phyloP scores from a whole-genome alignment of 148 eudicot species.

The Arbutus unedo region DNA sequence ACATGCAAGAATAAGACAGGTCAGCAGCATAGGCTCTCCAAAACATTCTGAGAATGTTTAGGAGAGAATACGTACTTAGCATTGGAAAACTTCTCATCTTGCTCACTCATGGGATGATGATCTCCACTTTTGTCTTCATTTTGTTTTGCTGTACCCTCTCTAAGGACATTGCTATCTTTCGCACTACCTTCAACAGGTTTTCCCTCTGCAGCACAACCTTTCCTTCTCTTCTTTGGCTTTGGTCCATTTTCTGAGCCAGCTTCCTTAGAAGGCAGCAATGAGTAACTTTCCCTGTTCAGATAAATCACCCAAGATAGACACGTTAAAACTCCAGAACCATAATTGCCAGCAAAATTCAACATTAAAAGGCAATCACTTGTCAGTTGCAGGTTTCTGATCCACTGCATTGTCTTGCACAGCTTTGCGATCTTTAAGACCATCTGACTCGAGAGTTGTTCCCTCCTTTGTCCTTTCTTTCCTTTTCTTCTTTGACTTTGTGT shows the following conservation, averaged over 20 bases:
- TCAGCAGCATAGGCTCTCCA: background rate
- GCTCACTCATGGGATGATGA: background rate
- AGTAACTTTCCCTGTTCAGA: constrained; percentile 22
- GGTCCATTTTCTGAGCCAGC: constrained; percentile 19
- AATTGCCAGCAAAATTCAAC: background rate
- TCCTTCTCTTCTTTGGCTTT: constrained; percentile 41
- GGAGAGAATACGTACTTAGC: constrained; percentile 18
- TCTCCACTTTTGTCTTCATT: constrained; percentile 1
- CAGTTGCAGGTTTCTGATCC: constrained; percentile 10
- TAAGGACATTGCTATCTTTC: background rate
- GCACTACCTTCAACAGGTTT: constrained; percentile 9
- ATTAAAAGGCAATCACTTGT: constrained; percentile 6
- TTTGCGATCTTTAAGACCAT: constrained; percentile 18
- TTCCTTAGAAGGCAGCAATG: constrained; percentile 18
- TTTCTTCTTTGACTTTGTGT: constrained; percentile 26
- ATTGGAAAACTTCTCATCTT: constrained; percentile 14
- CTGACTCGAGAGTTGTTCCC: constrained; percentile 18
- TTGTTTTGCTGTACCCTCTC: constrained; percentile 8
- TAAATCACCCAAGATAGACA: background rate
- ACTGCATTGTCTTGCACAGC: constrained; percentile 15
- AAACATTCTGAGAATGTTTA: background rate
- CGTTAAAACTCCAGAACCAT: constrained; percentile 3
- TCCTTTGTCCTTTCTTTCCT: constrained; percentile 28
- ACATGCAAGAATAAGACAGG: background rate
- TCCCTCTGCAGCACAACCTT: constrained; percentile 16